A percentile compares a stretch with the other conserved stretches of the same genome.
These are phyloP conservation scores for Eremothecium sinecaudum DNA, from an alignment of 1,139 yeast species.

Conservation along the genomic window DNA sequence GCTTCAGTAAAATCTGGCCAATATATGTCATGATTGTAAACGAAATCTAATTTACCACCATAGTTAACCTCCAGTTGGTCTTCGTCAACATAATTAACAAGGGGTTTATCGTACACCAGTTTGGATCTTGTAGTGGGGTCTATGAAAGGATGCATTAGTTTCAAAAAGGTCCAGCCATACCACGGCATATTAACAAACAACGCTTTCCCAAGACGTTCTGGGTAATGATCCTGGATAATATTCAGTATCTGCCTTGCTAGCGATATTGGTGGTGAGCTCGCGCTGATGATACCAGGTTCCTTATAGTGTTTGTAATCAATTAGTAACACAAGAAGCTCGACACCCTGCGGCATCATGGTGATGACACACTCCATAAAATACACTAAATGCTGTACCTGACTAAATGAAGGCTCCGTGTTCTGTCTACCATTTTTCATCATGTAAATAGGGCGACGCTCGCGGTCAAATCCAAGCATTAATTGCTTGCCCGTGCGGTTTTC, in stretches of 20 bases:
- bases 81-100: constrained; percentile 65
- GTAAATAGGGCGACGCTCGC: constrained; percentile 74
- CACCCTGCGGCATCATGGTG: constrained; percentile 90
- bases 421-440: constrained; percentile 88
- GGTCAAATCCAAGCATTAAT: constrained; percentile 77
- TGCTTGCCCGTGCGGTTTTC: constrained; percentile 89
- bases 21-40: constrained; percentile 63
- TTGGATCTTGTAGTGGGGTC: constrained; percentile 88
- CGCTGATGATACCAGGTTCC: constrained; percentile 34
- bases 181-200: constrained; percentile 81
- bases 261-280: constrained; percentile 31
- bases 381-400: constrained; percentile 88
- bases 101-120: constrained; percentile 77
- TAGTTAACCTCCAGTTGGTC: constrained; percentile 73
- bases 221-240: constrained; percentile 85
- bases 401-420: constrained; percentile 73
- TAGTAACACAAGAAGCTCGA: constrained; percentile 76
- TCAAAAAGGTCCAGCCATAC: constrained; percentile 78
- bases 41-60: constrained; percentile 72
- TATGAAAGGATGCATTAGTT: constrained; percentile 79
- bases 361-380: constrained; percentile 83
- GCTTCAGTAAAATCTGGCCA: constrained; percentile 64
- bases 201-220: constrained; percentile 84
- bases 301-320: constrained; percentile 55
- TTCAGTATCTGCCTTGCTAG: constrained; percentile 70